Percentiles rank a stretch among this genome's conserved stretches.
Evolutionary conservation across 2,329 filamentous ascomycete genomes (phyloP).

Genomic region (Helotiales sp.): DNA sequence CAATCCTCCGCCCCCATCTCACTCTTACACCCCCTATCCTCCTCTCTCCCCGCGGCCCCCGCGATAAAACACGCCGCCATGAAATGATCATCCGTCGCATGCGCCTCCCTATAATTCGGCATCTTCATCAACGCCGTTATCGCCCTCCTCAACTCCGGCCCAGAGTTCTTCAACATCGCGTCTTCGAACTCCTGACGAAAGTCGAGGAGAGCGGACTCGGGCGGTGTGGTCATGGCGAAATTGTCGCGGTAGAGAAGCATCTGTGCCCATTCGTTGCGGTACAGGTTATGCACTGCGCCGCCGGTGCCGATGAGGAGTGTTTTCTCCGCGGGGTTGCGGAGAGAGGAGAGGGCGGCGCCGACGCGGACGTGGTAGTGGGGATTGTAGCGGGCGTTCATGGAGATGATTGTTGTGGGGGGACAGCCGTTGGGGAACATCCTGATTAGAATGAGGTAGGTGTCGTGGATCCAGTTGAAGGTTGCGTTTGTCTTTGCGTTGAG

Average conservation of each 20-base stretch:
- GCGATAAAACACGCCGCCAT: slow-evolving; percentile 66
- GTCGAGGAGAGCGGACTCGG: slow-evolving; percentile 60
- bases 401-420: slow-evolving; percentile 63
- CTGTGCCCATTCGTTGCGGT: slow-evolving; percentile 63
- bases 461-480: slow-evolving; percentile 71
- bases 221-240: slow-evolving; percentile 58
- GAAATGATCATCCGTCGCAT: slow-evolving; percentile 70
- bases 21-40: slow-evolving; percentile 44
- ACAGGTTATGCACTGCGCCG: slow-evolving; percentile 70
- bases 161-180: slow-evolving; percentile 53
- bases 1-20: slow-evolving; percentile 60
- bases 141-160: slow-evolving; percentile 53
- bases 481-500: slow-evolving; percentile 54
- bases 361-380: slow-evolving; percentile 58
- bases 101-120: slow-evolving; percentile 63
- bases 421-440: slow-evolving; percentile 67
- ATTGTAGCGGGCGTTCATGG: slow-evolving; percentile 55
- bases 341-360: slow-evolving; percentile 54
- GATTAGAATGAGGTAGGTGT: slow-evolving; percentile 68
- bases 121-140: slow-evolving; percentile 68
- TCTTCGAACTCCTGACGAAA: slow-evolving; percentile 67
- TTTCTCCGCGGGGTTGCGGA: slow-evolving; percentile 51
- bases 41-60: slow-evolving; percentile 50
- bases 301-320: slow-evolving; percentile 59
- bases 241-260: slow-evolving; percentile 59